Base-by-base conservation (phyloP, 169 alveolate genomes). In the Eimeria mitis region DNA sequence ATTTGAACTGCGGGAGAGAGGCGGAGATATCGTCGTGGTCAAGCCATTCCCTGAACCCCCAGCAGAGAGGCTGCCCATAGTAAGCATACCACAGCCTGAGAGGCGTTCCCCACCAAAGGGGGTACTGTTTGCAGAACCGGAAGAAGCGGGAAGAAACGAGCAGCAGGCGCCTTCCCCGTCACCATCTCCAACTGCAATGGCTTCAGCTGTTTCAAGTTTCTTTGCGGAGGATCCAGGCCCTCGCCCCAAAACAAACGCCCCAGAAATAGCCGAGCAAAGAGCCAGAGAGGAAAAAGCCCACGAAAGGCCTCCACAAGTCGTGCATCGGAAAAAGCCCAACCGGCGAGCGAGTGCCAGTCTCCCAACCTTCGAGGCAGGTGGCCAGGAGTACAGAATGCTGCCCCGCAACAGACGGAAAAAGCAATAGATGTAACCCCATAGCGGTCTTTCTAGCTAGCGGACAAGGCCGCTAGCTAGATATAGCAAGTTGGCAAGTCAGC, bases 1-100 rank as follows among this genome's bases (percentile, higher is more conserved):
- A 61, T 63, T 85, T 25, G 92, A 85, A 47, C 59, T 85, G 63
- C 79, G 79, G 28, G 92, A 85, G 14, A 37, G 42, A 11, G 92
- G 70, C 28, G 92, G 92, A 14, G 70, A 85, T 19, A 85, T 63
- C 25, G 76, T 61, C 14, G 44, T 85, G 63, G 79, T 85, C 34
- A 85, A 85, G 81, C 92, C 92, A 40, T 40, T 70, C 78, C 89
- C 87, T 71, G 87, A 71, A 52, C 79, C 87, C 31, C 89, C 95
- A 89, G 75, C 95, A 19, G 88, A 71, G 89, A 28, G 88, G 79
- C 89, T 75, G 61, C 95, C 79, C 79, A 23, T 44, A 42, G 89
- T 70, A 9, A 31, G 31, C 34, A 49, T 47, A 34, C 42, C 83
- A 44, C 61, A 34, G 23, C 89, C 95, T 52, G 49, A 25, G 65